Evolutionary conservation across 768 basidiomycete genomes (phyloP), one percentile per base, ranked within the genome.

Genomic region (Melanogaster broomeanus): DNA sequence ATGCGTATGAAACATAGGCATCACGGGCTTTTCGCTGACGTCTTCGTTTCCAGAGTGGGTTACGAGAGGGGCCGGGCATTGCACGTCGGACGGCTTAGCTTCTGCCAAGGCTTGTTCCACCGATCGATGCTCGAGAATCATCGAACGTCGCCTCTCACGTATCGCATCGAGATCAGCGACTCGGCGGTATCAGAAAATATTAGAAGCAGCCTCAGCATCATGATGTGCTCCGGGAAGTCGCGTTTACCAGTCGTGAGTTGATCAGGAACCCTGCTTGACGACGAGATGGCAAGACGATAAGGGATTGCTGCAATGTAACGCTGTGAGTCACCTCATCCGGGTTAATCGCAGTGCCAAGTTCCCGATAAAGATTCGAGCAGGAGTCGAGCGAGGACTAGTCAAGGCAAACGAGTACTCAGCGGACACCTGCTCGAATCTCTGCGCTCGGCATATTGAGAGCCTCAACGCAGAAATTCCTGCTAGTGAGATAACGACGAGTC

Each of bases 11-110:
- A n/a, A n/a, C n/a, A n/a, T n/a, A n/a, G n/a, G n/a, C n/a, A n/a
- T n/a, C n/a, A n/a, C n/a, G n/a, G n/a, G n/a, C n/a, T n/a, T 12
- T n/a, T 40, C 43, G 12, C n/a, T 15, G 11, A 21, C 21, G 10
- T 7, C 31, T 24, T 21, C 51, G 15, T 47, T 22, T 31, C 48
- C 45, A 42, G 74, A 49, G 8, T 58, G 65, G 25, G 71, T 74
- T 30, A 74, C 65, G 4, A 62, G 52, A 12, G 72, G 73, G 72
- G 72, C 66, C 72, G 68, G 33, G 42, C 31, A n/a, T 25, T 38
- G 13, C 28, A 19, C 28, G n/a, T 41, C 21, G 34, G 38, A 39
- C 28, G 42, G 33, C 40, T 37, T 4, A 34, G 30, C 15, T 35
- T 41, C 3, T n/a, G 47, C 10, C n/a, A 45, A 11, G 28, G 16